phyloP scores from a whole-genome alignment of 176 grass and related monocot species.

The Cocos nucifera region DNA sequence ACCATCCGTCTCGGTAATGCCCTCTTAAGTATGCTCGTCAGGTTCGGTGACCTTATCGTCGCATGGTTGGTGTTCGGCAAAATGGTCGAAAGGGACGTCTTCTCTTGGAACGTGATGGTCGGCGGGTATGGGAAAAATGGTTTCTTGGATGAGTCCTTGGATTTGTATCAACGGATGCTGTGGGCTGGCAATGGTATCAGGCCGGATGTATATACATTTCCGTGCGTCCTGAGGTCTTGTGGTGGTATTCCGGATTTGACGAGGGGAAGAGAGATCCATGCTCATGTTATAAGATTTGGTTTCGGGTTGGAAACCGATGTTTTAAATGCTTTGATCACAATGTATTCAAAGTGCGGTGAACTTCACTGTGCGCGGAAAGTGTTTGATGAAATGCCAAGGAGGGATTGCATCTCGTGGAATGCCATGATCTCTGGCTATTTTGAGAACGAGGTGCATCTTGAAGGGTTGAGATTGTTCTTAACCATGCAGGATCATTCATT shows the following conservation, averaged over 20 bases:
- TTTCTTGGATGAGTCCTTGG: slow-evolving; percentile 70
- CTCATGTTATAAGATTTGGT: slow-evolving; percentile 62
- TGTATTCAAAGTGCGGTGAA: slow-evolving; percentile 82
- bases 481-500: slow-evolving; percentile 58
- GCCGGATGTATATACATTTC: slow-evolving; percentile 81
- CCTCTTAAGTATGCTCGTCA: slow-evolving; percentile 63
- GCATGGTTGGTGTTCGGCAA: slow-evolving; percentile 80
- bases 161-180: slow-evolving; percentile 87
- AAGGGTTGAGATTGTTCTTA: slow-evolving; percentile 58
- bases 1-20: slow-evolving; percentile 53
- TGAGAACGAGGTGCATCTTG: slow-evolving; percentile 42
- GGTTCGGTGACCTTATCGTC: slow-evolving; percentile 47
- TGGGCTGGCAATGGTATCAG: slow-evolving; percentile 40
- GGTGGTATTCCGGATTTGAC: slow-evolving; percentile 47
- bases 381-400: slow-evolving; percentile 54
- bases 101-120: slow-evolving; percentile 91
- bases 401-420: slow-evolving; percentile 80
- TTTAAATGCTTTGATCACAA: slow-evolving; percentile 64
- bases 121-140: slow-evolving; percentile 74
- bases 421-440: slow-evolving; percentile 82
- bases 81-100: slow-evolving; percentile 69
- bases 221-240: slow-evolving; percentile 71
- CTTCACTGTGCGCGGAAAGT: slow-evolving; percentile 41
- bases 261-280: slow-evolving; percentile 72
- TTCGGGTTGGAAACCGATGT: slow-evolving; percentile 48